Percentiles rank a stretch among this genome's conserved stretches.
Conservation (phyloP, 1,284 basidiomycete species). For the Porodaedalea pini region DNA sequence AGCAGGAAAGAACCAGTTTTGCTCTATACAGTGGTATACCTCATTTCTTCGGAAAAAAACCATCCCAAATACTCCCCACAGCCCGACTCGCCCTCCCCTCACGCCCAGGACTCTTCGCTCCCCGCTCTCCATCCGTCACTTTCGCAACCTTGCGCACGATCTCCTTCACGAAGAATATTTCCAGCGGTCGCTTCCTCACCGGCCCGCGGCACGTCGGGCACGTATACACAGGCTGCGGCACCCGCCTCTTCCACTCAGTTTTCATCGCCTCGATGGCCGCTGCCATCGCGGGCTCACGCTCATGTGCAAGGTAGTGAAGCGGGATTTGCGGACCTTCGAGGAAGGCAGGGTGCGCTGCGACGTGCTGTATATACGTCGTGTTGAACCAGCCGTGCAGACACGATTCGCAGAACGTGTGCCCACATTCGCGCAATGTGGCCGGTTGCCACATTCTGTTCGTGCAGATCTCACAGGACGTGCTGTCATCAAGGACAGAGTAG, state of each 20-base stretch:
- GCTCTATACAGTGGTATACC: too few species aligned
- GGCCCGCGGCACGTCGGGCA: slow-evolving; percentile 61
- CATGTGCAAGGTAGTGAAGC: not conserved
- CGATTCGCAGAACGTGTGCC: slow-evolving; percentile 62
- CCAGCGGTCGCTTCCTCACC: slow-evolving; percentile 47
- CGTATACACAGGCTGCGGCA: slow-evolving; percentile 46
- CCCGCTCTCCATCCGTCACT: slow-evolving; percentile 41
- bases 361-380: slow-evolving; percentile 46
- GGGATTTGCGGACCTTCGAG: slow-evolving; percentile 29
- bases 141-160: slow-evolving; percentile 46
- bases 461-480: slow-evolving; percentile 12
- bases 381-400: slow-evolving; percentile 69
- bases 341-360: slow-evolving; percentile 45
- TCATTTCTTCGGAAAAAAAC: slow-evolving; percentile 42
- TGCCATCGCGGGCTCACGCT: slow-evolving; percentile 13
- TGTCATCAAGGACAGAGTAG: slow-evolving; percentile 6
- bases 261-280: slow-evolving; percentile 24
- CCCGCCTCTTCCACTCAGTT: slow-evolving; percentile 15
- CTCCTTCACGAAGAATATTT: slow-evolving; percentile 57
- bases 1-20: too few species aligned
- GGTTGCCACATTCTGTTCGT: slow-evolving; percentile 13
- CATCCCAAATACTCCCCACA: slow-evolving; percentile 43
- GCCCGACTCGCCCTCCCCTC: slow-evolving; percentile 2
- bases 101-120: slow-evolving; percentile 20
- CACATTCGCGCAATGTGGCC: slow-evolving; percentile 49